phyloP scores from a whole-genome alignment of 805 yeast genomes.

The Cyberlindnera veronae region DNA sequence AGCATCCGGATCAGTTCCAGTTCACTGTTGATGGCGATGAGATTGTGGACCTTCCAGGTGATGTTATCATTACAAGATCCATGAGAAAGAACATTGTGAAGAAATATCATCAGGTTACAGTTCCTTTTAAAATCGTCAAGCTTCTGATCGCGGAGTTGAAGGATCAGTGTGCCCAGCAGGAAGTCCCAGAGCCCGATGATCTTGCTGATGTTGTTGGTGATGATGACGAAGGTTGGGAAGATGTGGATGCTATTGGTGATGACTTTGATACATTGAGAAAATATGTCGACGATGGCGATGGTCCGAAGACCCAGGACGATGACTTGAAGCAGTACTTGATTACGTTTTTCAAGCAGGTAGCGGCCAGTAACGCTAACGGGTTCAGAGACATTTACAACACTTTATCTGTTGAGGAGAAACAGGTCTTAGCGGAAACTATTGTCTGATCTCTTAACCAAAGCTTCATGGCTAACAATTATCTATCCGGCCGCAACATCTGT shows the following conservation, averaged over 20 bases:
- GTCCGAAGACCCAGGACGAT: conserved; percentile 7
- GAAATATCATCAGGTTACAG: conserved; percentile 60
- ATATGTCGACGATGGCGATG: conserved; percentile 45
- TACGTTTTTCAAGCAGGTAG: conserved; percentile 46
- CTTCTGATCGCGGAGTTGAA: conserved; percentile 65
- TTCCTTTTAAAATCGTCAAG: conserved; percentile 68
- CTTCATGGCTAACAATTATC: too few species aligned
- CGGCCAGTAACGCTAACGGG: conserved; percentile 41
- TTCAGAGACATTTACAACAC: conserved; percentile 49
- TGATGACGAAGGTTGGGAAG: conserved; percentile 75
- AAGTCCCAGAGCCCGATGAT: conserved; percentile 10
- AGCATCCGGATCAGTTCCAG: conserved; percentile 37
- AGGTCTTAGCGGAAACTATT: conserved; percentile 46
- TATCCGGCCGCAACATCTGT: too few species aligned
- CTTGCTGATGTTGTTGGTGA: conserved; percentile 64
- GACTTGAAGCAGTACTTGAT: conserved; percentile 37
- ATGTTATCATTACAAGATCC: conserved; percentile 79
- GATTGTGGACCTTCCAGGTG: conserved; percentile 51
- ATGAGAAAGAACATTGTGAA: conserved; percentile 54
- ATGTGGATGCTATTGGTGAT: conserved; percentile 63
- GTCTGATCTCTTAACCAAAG: too few species aligned
- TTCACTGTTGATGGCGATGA: conserved; percentile 76
- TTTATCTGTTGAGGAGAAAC: conserved; percentile 40
- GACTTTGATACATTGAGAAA: conserved; percentile 59
- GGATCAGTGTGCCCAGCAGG: conserved; percentile 42